These are phyloP conservation scores for Syzygium aqueum DNA, from an alignment of 345 rosid species.

Conservation along the genomic window DNA sequence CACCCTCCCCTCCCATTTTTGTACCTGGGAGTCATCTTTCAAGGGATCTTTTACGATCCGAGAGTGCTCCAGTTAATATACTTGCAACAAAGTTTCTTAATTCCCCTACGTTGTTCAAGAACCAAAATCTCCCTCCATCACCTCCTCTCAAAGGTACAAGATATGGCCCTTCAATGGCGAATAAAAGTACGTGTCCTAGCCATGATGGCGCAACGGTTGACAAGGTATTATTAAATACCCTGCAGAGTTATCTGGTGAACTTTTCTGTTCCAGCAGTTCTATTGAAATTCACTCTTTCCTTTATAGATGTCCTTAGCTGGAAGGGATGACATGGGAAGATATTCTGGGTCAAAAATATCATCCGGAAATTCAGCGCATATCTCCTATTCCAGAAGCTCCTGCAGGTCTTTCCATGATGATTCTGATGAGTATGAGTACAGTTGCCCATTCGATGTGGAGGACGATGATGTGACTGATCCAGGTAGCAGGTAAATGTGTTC, in stretches of 20 bases:
- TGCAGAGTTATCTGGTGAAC: not conserved
- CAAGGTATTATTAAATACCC: conserved; percentile 39
- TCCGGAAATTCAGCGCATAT: conserved; percentile 40
- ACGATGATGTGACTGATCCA: conserved; percentile 51
- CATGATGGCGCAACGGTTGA: conserved; percentile 36
- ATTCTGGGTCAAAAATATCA: conserved; percentile 39
- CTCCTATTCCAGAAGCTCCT: conserved; percentile 67
- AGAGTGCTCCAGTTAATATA: conserved; percentile 82
- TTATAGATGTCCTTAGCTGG: conserved; percentile 36
- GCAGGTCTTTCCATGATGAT: conserved; percentile 72
- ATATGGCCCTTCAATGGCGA: conserved; percentile 30
- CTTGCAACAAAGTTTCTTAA: conserved; percentile 29
- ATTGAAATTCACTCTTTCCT: not conserved
- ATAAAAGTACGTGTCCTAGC: conserved; percentile 21
- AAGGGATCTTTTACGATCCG: conserved; percentile 43
- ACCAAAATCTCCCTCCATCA: conserved; percentile 48
- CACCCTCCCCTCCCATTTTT: conserved; percentile 60
- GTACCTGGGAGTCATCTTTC: conserved; percentile 33
- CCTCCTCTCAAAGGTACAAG: conserved; percentile 40
- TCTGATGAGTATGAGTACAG: conserved; percentile 70
- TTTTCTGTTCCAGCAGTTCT: not conserved
- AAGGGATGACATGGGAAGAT: conserved; percentile 43
- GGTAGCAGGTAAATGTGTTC: conserved; percentile 49
- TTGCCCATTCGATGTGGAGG: conserved; percentile 77
- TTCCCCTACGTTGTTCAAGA: conserved; percentile 30